phyloP scores from a whole-genome alignment of 768 basidiomycete species.

The Filobasidium wieringae region DNA sequence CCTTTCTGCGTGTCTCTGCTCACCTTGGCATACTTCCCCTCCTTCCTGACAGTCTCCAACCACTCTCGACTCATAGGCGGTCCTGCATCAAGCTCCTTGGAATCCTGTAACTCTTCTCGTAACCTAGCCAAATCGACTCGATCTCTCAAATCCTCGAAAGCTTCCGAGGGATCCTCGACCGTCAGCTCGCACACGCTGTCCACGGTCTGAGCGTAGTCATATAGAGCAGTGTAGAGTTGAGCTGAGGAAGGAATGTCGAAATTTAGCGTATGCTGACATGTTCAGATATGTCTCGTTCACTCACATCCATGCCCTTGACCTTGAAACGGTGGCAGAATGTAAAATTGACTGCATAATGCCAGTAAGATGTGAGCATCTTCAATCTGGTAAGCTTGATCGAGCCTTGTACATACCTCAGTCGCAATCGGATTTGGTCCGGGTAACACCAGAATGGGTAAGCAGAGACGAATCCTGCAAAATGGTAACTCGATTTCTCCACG shows the following conservation, averaged over 20 bases:
- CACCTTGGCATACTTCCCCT: slow-evolving; percentile 83
- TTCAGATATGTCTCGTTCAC: slow-evolving; percentile 25
- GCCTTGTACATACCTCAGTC: slow-evolving; percentile 55
- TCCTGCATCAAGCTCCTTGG: slow-evolving; percentile 48
- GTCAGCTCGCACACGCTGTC: slow-evolving; percentile 77
- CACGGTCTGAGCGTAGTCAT: slow-evolving; percentile 57
- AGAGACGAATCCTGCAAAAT: slow-evolving; percentile 88
- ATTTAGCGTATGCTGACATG: not conserved
- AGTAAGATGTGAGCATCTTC: not conserved
- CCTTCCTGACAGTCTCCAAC: slow-evolving; percentile 65
- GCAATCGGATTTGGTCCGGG: slow-evolving; percentile 75
- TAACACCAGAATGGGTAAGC: slow-evolving; percentile 92
- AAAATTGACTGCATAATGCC: slow-evolving; percentile 60
- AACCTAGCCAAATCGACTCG: slow-evolving; percentile 78
- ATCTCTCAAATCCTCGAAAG: slow-evolving; percentile 91
- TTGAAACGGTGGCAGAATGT: slow-evolving; percentile 83
- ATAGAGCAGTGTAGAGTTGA: slow-evolving; percentile 74
- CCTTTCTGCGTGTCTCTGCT: slow-evolving; percentile 17
- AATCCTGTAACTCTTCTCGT: slow-evolving; percentile 63
- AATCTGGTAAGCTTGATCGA: not conserved
- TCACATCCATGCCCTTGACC: slow-evolving; percentile 78
- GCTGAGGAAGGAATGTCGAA: slow-evolving; percentile 44
- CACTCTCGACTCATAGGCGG: slow-evolving; percentile 66
- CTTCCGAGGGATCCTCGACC: slow-evolving; percentile 95
- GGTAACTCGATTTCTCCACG: slow-evolving; percentile 50